A percentile compares a stretch with the other conserved stretches of the same genome.
These are phyloP conservation scores for Phytophthora quininea DNA, from an alignment of 352 stramenopile genomes.

Conservation along the genomic window DNA sequence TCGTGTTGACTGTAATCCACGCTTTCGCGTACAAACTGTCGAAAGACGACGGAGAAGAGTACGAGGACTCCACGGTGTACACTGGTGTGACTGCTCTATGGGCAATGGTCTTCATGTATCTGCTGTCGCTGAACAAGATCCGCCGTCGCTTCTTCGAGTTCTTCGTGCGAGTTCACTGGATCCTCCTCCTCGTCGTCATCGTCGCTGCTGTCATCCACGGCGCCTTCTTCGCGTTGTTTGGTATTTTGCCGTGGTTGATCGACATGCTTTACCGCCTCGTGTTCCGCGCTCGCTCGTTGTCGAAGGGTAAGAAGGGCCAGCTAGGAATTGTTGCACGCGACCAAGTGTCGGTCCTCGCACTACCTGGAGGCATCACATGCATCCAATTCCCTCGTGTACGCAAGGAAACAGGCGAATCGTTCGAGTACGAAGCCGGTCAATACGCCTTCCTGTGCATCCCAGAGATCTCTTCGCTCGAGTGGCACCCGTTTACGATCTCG, in stretches of 20 bases:
- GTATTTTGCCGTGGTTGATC: slow-evolving; percentile 25
- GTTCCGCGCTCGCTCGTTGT: slow-evolving; percentile 1
- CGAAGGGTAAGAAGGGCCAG: slow-evolving; percentile 2
- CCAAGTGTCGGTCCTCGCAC: slow-evolving; percentile 9
- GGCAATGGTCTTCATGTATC: slow-evolving; percentile 22
- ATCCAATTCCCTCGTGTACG: slow-evolving; percentile 38
- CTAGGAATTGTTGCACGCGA: slow-evolving; percentile 17
- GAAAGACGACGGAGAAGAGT: neutral
- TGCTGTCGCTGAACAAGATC: slow-evolving; percentile 33
- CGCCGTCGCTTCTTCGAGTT: slow-evolving; percentile 46
- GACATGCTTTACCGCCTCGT: slow-evolving; percentile 37
- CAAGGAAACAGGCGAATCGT: slow-evolving; percentile 27
- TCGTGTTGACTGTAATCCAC: slow-evolving; percentile 38
- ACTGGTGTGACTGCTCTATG: slow-evolving; percentile 23
- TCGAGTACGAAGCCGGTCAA: slow-evolving; percentile 26
- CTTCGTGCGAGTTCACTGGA: neutral
- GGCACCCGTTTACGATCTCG: slow-evolving; percentile 85
- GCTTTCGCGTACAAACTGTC: slow-evolving; percentile 38
- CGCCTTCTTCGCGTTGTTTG: slow-evolving; percentile 4
- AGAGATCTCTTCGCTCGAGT: slow-evolving; percentile 55
- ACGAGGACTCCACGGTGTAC: neutral
- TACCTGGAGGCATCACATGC: slow-evolving; percentile 24
- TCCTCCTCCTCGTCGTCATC: neutral
- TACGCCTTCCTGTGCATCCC: slow-evolving; percentile 84
- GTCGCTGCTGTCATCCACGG: neutral